Evolutionary conservation across 2,329 filamentous ascomycete species (phyloP), one percentile per base, ranked within the genome.

Genomic region (Leptodontidium sp.): DNA sequence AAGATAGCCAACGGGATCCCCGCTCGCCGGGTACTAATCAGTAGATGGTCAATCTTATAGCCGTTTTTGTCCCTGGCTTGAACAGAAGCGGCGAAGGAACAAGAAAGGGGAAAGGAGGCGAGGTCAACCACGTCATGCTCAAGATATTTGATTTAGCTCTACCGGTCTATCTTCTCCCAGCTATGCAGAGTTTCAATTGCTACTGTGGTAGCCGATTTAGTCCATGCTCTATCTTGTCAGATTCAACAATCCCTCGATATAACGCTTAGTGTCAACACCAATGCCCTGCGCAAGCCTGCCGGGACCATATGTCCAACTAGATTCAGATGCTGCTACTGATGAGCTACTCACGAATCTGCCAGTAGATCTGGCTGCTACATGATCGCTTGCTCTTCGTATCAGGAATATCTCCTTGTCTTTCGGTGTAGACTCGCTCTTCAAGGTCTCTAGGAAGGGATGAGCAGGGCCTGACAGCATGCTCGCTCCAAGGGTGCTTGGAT

Each of bases 211-310:
- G 8, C 17, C 29, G 12, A 52, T 40, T n/a, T 29, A 26, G 3
- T 59, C 57, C 38, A 58, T 40, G 9, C n/a, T 50, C 43, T 66
- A 77, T 55, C 73, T 63, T 68, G 72, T 75, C 8, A 93, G 78
- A 75, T 85, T 92, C 78, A 94, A 80, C 66, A 94, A 77, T 1
- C 88, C 89, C 78, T 94, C 91, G 4, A 94, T 88, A 78, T 94
- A 94, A 77, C 86, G 87, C 78, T 89, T 86, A 38, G 91, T 93
- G 82, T 94, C 92, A 43, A 94, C 85, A 0, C 92, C 92, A 71
- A 94, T 93, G 0, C 91, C 92, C 75, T 92, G 89, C 0, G 87
- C 88, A 72, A 93, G 79, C 66, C 86, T 85, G 24, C 84, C 86
- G 1, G 89, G 86, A 2, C 87, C 87, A 29, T 86, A 86, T 55